Conservation (phyloP, 768 basidiomycete genomes). For the Rhizopogon vulgaris region DNA sequence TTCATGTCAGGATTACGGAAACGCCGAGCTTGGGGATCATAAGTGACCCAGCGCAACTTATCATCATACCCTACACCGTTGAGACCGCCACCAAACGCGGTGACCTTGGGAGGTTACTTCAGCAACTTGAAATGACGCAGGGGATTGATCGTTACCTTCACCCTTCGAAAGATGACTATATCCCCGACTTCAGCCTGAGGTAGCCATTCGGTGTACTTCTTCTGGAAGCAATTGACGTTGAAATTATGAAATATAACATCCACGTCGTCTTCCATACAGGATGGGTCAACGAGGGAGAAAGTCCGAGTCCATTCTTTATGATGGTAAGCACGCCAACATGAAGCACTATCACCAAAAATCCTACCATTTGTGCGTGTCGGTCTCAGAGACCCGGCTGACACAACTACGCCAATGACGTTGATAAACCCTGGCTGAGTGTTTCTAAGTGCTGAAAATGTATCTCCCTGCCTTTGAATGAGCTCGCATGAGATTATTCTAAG, state of each 20-base stretch:
- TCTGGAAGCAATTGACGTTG: constrained; percentile 47
- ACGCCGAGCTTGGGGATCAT: constrained; percentile 32
- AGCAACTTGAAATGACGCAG: neutral
- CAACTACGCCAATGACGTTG: constrained; percentile 29
- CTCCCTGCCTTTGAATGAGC: constrained; percentile 15
- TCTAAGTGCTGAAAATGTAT: constrained; percentile 15
- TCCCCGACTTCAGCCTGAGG: constrained; percentile 44
- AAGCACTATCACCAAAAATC: constrained; percentile 4
- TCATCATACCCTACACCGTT: constrained; percentile 42
- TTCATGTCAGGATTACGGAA: constrained; percentile 33
- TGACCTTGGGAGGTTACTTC: constrained; percentile 22
- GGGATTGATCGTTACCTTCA: constrained; percentile 37
- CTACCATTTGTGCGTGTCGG: constrained; percentile 22
- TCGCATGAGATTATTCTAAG: too few relatives aligned
- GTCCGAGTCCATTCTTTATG: constrained; percentile 40
- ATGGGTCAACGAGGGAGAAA: constrained; percentile 48
- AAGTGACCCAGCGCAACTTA: constrained; percentile 51
- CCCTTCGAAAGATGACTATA: constrained; percentile 41
- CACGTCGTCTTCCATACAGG: constrained; percentile 27
- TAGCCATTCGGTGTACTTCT: constrained; percentile 40
- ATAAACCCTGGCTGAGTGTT: constrained; percentile 10
- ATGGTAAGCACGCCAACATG: neutral
- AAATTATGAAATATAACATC: constrained; percentile 11
- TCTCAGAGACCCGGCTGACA: constrained; percentile 6
- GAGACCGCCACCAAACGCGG: constrained; percentile 20